Evolutionary conservation across 2,329 filamentous ascomycete species (phyloP).

Genomic region (Fusarium heterosporum): DNA sequence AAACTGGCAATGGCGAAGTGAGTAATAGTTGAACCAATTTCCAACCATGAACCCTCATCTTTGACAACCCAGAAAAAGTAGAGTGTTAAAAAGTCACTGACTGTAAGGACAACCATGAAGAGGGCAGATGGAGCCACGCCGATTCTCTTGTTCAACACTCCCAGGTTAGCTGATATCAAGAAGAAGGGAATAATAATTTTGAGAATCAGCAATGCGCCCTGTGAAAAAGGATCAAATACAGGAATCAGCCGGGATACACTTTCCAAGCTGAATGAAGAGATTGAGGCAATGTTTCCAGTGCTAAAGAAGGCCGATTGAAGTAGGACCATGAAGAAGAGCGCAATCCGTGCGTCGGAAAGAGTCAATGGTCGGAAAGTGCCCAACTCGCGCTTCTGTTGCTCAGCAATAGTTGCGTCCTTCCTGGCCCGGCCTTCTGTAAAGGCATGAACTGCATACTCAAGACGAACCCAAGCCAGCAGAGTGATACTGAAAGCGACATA

Average conservation of each 20-base stretch:
- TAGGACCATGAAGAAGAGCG: constrained; percentile 94
- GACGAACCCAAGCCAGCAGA: constrained; percentile 88
- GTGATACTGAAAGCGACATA: constrained; percentile 89
- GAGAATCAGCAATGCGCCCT: constrained; percentile 85
- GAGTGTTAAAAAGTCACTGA: constrained; percentile 90
- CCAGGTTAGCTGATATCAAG: constrained; percentile 92
- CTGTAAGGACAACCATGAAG: constrained; percentile 94
- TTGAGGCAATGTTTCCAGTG: constrained; percentile 93
- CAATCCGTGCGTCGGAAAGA: constrained; percentile 86
- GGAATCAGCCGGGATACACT: constrained; percentile 89
- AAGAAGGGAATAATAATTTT: constrained; percentile 96
- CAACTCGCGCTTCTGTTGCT: constrained; percentile 20
- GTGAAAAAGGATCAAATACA: constrained; percentile 92
- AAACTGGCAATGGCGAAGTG: constrained; percentile 94
- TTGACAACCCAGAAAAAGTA: constrained; percentile 98
- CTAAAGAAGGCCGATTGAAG: constrained; percentile 97
- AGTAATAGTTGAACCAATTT: constrained; percentile 96
- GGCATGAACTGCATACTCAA: constrained; percentile 78
- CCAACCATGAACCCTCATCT: constrained; percentile 96
- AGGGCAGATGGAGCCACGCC: constrained; percentile 88
- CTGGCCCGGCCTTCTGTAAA: constrained; percentile 40
- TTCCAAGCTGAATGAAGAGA: constrained; percentile 93
- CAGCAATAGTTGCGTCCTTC: constrained; percentile 36
- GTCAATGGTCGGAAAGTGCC: constrained; percentile 72
- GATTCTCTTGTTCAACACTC: constrained; percentile 86